phyloP scores from a whole-genome alignment of 768 basidiomycete species.

The Suillus occidentalis region DNA sequence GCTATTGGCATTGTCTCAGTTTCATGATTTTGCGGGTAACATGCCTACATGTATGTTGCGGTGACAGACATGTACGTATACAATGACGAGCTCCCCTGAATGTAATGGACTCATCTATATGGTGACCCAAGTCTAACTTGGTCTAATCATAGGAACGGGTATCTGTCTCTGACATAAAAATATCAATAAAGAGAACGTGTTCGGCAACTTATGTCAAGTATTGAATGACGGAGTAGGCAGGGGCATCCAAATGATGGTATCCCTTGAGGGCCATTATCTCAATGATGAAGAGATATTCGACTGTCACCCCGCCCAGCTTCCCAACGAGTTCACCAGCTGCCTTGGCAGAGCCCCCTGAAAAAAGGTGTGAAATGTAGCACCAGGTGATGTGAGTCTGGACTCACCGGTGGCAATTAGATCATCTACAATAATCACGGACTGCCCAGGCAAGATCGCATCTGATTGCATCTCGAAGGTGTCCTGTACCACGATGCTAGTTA shows the following conservation, averaged over 20 bases:
- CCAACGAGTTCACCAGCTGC: slow-evolving; percentile 89
- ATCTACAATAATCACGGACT: slow-evolving; percentile 86
- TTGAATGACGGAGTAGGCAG: slow-evolving; percentile 86
- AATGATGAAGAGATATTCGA: slow-evolving; percentile 95
- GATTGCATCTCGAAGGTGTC: slow-evolving; percentile 97
- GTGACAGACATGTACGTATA: neutral
- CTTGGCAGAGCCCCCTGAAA: slow-evolving; percentile 84
- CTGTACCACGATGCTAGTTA: slow-evolving; percentile 37
- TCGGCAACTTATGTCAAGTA: slow-evolving; percentile 47
- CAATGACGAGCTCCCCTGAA: neutral
- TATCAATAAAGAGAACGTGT: slow-evolving; percentile 24
- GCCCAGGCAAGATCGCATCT: slow-evolving; percentile 78
- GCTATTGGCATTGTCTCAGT: neutral
- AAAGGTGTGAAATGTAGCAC: slow-evolving; percentile 1
- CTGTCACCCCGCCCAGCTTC: slow-evolving; percentile 77
- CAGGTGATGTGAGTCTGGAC: slow-evolving; percentile 17
- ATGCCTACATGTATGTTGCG: neutral
- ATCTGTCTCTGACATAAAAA: slow-evolving; percentile 11
- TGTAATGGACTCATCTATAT: neutral
- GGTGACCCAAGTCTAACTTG: neutral
- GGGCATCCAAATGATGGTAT: slow-evolving; percentile 75
- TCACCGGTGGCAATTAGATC: slow-evolving; percentile 95
- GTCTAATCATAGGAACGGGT: slow-evolving; percentile 2
- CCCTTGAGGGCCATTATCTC: slow-evolving; percentile 79
- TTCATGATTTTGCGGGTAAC: neutral